Base-by-base conservation (phyloP, 2,329 filamentous ascomycete species). In the Fusarium succisae region DNA sequence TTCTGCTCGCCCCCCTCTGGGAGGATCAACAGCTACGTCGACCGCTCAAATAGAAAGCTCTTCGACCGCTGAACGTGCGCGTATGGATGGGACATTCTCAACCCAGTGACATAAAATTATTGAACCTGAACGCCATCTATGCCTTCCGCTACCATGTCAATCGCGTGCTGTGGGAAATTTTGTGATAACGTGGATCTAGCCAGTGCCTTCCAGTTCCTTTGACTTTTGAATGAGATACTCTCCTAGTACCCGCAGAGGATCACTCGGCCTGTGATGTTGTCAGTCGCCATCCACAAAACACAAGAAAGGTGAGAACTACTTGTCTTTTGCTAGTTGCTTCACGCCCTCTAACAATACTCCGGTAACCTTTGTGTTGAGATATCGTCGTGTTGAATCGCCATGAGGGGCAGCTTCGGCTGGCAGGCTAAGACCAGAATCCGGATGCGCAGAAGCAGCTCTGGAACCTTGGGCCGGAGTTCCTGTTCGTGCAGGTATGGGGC, bases 311-410 rank as follows among this genome's bases (percentile, higher is more conserved):
- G 57, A 90, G 64, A 87, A 91, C 79, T 82, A 94, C 92, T 92
- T 89, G 47, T 94, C 91, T 75, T 89, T 91, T 9, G 91, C 91
- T 69, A 95, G 80, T 62, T 87, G 82, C 83, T 94, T 94, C 91
- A 95, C 93, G 30, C 92, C 93, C 77, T 94, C 92, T 44, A 94
- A 83, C 66, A 95, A 78, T 32, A 89, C 87, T 2, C 89, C 89
- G 1, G 92, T 93, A 45, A 95, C 88, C 76, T 91, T 93, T 55
- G 87, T 86, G 78, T 94, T 94, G 75, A 95, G 82, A 80, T 94
- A 95, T 77, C 90, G 88, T 50, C 93, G 88, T 10, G 90, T 90
- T 2, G 91, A 90, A 28, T 92, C 92, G 53, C 92, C 92, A 77
- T 94, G 91, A 3, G 87, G 82, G 4, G 89, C 86, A 20, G 90